Evolutionary conservation across 2,329 filamentous ascomycete species (phyloP), one percentile per base, ranked within the genome.

Genomic region (Teratosphaeria epicoccoides): DNA sequence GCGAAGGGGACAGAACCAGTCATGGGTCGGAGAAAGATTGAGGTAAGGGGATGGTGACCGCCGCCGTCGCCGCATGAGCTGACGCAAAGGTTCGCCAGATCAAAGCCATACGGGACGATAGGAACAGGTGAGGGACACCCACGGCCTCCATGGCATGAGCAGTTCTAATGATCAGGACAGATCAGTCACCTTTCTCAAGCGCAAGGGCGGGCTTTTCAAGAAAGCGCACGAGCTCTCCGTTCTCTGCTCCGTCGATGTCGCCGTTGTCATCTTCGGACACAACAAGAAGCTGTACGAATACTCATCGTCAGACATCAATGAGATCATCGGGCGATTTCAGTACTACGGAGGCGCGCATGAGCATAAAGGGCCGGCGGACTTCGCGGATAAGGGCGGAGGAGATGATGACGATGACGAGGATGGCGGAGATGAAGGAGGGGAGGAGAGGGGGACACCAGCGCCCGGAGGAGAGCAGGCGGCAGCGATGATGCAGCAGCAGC

Each of bases 221-320:
- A 98, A 98, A 81, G 93, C 93, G 50, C 90, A 98, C 70, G 93
- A 98, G 78, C 80, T 98, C 49, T 95, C 91, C 49, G 93, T 98
- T 46, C 84, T 98, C 57, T 98, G 93, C 71, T 96, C 90, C 37
- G 93, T 98, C 68, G 93, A 98, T 70, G 93, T 98, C 61, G 93
- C 93, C 40, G 93, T 98, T 65, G 93, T 98, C 70, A 96, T 98
- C 65, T 97, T 97, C 67, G 91, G 91, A 58, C 90, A 88, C 73
- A 98, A 98, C 72, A 98, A 97, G 79, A 97, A 97, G 74, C 79
- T 98, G 24, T 96, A 97, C 71, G 89, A 98, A 71, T 98, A 95
- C 70, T 97, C 90, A 11, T 97, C 91, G 17, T 78, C 82, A 61
- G 88, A 96, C 69, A 95, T 98, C 80, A 85, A 85, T 68, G 88